Percentiles rank a stretch among this genome's conserved stretches.
phyloP scores from a whole-genome alignment of 495 filamentous ascomycete species.

The Aspergillus leporis region DNA sequence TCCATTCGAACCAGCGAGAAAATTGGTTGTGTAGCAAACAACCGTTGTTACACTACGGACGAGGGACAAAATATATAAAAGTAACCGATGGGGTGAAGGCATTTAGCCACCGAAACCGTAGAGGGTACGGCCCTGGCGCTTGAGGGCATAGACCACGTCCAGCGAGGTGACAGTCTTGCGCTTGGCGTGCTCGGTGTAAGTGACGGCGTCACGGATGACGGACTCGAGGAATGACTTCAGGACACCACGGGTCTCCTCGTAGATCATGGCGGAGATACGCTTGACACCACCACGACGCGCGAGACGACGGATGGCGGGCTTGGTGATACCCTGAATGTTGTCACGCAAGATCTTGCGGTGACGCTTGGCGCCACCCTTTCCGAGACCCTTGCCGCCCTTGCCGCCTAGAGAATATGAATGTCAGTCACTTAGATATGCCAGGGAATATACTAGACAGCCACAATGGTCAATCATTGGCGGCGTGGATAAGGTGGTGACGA shows the following conservation, averaged over 20 bases:
- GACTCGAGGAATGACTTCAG: slow-evolving; percentile 67
- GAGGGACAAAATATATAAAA: slow-evolving; percentile 8
- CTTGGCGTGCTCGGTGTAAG: slow-evolving; percentile 97
- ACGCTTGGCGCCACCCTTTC: slow-evolving; percentile 97
- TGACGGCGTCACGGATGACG: slow-evolving; percentile 89
- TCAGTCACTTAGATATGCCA: background rate
- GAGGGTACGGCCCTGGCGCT: slow-evolving; percentile 92
- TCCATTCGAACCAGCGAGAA: slow-evolving; percentile 1
- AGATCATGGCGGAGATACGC: slow-evolving; percentile 71
- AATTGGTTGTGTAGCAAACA: background rate
- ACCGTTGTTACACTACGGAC: background rate
- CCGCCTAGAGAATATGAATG: slow-evolving; percentile 56
- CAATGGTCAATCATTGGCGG: background rate
- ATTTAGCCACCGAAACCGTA: slow-evolving; percentile 98
- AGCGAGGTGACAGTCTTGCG: slow-evolving; percentile 96
- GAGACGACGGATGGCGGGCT: slow-evolving; percentile 70
- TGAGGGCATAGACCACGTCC: slow-evolving; percentile 93
- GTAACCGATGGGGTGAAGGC: background rate
- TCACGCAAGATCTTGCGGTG: slow-evolving; percentile 99
- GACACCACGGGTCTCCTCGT: slow-evolving; percentile 68
- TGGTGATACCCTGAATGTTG: slow-evolving; percentile 92
- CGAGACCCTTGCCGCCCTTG: slow-evolving; percentile 84
- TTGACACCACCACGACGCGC: slow-evolving; percentile 63
- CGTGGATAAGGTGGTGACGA: slow-evolving; percentile 23
- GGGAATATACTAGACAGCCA: background rate